These are phyloP conservation scores for Ophiostoma pallidulum DNA, from an alignment of 2,329 filamentous ascomycete species.

Conservation along the genomic window DNA sequence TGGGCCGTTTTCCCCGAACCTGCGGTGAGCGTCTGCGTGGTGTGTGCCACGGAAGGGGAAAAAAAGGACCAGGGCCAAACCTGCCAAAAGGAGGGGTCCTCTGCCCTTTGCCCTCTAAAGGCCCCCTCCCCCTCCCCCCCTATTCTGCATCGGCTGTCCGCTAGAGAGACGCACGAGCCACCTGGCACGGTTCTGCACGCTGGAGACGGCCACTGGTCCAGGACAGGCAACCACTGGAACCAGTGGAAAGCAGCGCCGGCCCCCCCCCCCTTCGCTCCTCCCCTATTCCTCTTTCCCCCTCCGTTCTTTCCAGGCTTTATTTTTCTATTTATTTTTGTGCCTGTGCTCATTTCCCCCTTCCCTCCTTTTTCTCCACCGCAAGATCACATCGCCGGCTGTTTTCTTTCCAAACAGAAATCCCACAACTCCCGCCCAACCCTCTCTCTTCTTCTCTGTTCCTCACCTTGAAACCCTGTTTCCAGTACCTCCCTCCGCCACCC, in stretches of 20 bases:
- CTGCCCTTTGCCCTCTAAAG: no score
- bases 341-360: conserved; percentile 14
- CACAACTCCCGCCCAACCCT: neutral
- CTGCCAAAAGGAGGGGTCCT: neutral
- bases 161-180: neutral
- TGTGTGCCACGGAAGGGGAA: neutral
- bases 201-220: neutral
- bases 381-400: conserved; percentile 7
- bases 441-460: conserved; percentile 2
- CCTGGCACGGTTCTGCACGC: neutral
- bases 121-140: neutral
- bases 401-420: conserved; percentile 2
- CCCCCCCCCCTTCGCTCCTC: neutral
- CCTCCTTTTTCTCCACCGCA: conserved; percentile 9
- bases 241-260: no score
- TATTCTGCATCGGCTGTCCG: neutral
- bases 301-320: neutral
- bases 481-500: no score
- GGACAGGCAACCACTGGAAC: neutral
- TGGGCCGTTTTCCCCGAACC: no score
- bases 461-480: neutral
- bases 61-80: no score
- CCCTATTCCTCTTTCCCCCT: conserved; percentile 1
- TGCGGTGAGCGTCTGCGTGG: neutral
- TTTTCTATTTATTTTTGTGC: conserved; percentile 1